These are phyloP conservation scores for Saccharomycopsis javanensis DNA, from an alignment of 805 yeast genomes.

Conservation along the genomic window DNA sequence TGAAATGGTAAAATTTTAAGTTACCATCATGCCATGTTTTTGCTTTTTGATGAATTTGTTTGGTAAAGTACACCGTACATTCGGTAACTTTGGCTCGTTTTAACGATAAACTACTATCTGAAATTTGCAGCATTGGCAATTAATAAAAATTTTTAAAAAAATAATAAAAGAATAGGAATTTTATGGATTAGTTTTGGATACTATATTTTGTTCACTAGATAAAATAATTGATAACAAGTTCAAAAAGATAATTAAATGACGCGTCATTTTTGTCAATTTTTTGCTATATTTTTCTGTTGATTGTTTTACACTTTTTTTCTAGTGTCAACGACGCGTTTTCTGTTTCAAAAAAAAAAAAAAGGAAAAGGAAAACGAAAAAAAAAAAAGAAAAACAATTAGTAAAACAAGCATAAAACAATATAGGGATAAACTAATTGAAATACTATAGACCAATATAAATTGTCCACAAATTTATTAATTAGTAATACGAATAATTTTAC, in stretches of 20 bases:
- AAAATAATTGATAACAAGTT: not conserved
- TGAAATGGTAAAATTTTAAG: conserved; percentile 36
- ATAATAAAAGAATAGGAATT: too few relatives aligned
- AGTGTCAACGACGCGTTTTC: not conserved
- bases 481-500: not conserved
- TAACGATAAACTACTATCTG: conserved; percentile 13
- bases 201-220: too few relatives aligned
- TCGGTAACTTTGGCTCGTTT: conserved; percentile 36
- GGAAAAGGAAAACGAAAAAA: not conserved
- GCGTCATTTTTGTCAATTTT: not conserved
- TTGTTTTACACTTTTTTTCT: not conserved
- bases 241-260: not conserved
- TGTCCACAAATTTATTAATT: too few relatives aligned
- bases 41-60: conserved; percentile 35
- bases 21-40: conserved; percentile 47
- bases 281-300: not conserved
- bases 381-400: not conserved
- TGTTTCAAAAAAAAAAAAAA: not conserved
- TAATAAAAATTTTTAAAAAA: too few relatives aligned
- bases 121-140: not conserved
- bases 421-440: too few relatives aligned
- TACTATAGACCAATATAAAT: too few relatives aligned
- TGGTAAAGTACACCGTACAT: conserved; percentile 38
- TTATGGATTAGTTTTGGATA: too few relatives aligned
- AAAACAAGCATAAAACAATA: too few relatives aligned